These are phyloP conservation scores for Melanogaster broomeanus DNA, from an alignment of 768 basidiomycete genomes.

Conservation along the genomic window DNA sequence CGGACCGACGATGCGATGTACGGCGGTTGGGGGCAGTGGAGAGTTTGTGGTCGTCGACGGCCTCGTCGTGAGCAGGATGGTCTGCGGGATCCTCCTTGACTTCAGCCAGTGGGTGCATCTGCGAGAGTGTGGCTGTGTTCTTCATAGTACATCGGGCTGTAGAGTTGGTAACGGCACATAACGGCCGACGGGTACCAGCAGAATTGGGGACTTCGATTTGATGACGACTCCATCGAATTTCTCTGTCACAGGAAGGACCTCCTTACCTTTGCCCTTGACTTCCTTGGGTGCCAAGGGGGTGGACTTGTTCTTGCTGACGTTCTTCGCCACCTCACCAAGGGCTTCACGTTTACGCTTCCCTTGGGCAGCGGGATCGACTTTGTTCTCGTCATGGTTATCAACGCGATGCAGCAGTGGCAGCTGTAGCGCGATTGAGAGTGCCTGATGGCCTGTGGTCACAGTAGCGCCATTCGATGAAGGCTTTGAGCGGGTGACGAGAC, in stretches of 20 bases:
- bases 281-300: conserved; percentile 29
- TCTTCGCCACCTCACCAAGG: conserved; percentile 69
- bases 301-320: conserved; percentile 40
- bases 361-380: conserved; percentile 47
- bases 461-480: conserved; percentile 31
- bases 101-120: conserved; percentile 25
- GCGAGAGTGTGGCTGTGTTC: conserved; percentile 21
- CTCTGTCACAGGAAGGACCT: conserved; percentile 41
- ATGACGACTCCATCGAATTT: conserved; percentile 66
- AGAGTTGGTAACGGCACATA: conserved; percentile 49
- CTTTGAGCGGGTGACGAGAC: no score
- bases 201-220: conserved; percentile 44
- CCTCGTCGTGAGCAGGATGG: conserved; percentile 40
- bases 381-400: conserved; percentile 34
- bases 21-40: conserved; percentile 5
- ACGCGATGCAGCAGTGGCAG: conserved; percentile 38
- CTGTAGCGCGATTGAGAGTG: conserved; percentile 44
- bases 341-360: conserved; percentile 78
- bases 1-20: conserved; percentile 32
- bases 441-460: conserved; percentile 37
- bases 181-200: conserved; percentile 48
- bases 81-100: conserved; percentile 32
- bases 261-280: conserved; percentile 58
- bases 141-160: conserved; percentile 40
- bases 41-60: conserved; percentile 45